These are phyloP conservation scores for Teratosphaeria epicoccoides DNA, from an alignment of 2,329 filamentous ascomycete genomes.

Conservation along the genomic window DNA sequence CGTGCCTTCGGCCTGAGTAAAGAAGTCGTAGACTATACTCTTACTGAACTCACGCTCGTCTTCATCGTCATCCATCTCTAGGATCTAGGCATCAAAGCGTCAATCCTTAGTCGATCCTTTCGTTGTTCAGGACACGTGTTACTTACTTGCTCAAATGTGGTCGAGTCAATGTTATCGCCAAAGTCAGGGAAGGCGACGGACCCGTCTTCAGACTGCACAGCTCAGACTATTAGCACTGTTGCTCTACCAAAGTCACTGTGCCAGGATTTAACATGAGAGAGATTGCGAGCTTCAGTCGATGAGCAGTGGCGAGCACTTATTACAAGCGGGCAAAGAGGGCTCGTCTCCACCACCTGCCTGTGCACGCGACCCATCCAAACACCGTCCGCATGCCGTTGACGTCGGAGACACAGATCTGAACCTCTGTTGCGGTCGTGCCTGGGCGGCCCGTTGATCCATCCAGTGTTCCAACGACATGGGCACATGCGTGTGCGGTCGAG, in stretches of 20 bases:
- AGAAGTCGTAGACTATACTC: conserved; percentile 84
- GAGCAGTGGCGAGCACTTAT: background rate
- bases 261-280: background rate
- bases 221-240: background rate
- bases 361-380: background rate
- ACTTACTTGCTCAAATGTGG: conserved; percentile 65
- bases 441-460: background rate
- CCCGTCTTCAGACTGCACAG: conserved; percentile 36
- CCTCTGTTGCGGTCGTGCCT: background rate
- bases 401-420: background rate
- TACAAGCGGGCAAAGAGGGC: background rate
- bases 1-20: conserved; percentile 78
- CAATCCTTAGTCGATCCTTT: background rate
- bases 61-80: conserved; percentile 95
- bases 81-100: conserved; percentile 42
- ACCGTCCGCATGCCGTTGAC: background rate
- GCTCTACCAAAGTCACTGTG: conserved; percentile 1
- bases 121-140: background rate
- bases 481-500: background rate
- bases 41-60: conserved; percentile 77
- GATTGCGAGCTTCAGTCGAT: background rate
- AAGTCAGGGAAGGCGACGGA: conserved; percentile 48
- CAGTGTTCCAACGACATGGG: background rate
- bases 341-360: background rate
- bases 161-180: conserved; percentile 64